Percentiles rank a stretch among this genome's conserved stretches.
These are phyloP conservation scores for Trebouxia gelatinosa DNA, from an alignment of 163 green algal genomes.

Conservation along the genomic window DNA sequence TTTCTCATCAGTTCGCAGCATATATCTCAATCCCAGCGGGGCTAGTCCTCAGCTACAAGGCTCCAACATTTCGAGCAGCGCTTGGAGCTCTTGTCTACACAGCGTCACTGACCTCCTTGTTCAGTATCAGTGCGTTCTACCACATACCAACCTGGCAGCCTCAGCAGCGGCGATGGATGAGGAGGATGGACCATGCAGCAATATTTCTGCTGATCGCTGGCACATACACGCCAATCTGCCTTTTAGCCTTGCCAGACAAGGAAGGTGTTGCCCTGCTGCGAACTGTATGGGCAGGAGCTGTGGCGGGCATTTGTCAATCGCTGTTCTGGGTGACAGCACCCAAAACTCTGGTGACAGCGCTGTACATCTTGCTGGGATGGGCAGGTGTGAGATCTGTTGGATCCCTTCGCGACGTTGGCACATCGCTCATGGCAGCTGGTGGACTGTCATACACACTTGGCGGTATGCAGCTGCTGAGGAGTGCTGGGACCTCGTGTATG, in stretches of 20 bases:
- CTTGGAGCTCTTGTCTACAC: slow-evolving; percentile 10
- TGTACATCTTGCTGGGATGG: slow-evolving; percentile 26
- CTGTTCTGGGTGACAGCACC: slow-evolving; percentile 24
- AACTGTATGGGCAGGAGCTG: slow-evolving; percentile 17
- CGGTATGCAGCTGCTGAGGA: too few species aligned
- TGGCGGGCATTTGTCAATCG: neutral
- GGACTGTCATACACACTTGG: slow-evolving; percentile 11
- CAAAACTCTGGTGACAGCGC: neutral
- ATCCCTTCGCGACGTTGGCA: neutral
- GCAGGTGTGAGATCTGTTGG: slow-evolving; percentile 15
- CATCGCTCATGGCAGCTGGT: neutral
- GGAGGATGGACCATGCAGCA: slow-evolving; percentile 4
- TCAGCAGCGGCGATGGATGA: slow-evolving; percentile 24
- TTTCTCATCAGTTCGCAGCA: slow-evolving; percentile 18
- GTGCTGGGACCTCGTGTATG: too few species aligned
- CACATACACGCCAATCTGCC: slow-evolving; percentile 26
- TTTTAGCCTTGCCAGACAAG: neutral
- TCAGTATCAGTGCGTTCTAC: slow-evolving; percentile 13
- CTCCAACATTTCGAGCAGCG: neutral
- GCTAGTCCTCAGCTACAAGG: neutral
- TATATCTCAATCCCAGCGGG: neutral
- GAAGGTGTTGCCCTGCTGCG: neutral
- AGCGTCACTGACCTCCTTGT: neutral
- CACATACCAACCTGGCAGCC: slow-evolving; percentile 21
- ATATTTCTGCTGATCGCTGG: slow-evolving; percentile 26